Percentiles rank a stretch among this genome's conserved stretches.
Evolutionary conservation across 371 early-diverging fungal species (phyloP).

Genomic region (Quaeritorhiza haematococci): DNA sequence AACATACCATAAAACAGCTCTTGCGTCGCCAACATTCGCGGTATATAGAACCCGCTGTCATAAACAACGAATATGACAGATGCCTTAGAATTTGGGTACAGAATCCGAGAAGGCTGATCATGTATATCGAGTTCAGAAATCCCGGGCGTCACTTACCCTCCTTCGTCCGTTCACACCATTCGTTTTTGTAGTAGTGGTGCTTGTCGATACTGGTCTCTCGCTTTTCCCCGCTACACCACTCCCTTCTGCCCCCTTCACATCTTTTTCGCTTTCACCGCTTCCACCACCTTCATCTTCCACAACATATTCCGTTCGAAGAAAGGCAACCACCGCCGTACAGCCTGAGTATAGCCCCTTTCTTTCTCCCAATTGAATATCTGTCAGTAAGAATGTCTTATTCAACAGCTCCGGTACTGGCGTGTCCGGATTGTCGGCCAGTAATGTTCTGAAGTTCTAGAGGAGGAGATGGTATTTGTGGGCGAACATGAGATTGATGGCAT

Average conservation of each 20-base stretch:
- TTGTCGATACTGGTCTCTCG: slow-evolving; percentile 3
- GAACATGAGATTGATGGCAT: neutral
- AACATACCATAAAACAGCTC: slow-evolving; percentile 79
- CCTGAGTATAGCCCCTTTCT: slow-evolving; percentile 75
- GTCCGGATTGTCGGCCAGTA: slow-evolving; percentile 40
- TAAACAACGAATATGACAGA: neutral
- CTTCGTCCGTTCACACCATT: too few relatives aligned
- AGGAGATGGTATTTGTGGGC: neutral
- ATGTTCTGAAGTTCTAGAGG: neutral
- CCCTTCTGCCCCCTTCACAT: neutral
- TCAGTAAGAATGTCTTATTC: slow-evolving; percentile 74
- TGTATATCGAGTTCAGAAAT: neutral
- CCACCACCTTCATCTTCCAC: too few relatives aligned
- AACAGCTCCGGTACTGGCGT: slow-evolving; percentile 73
- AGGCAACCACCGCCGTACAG: slow-evolving; percentile 87
- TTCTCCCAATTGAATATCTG: slow-evolving; percentile 72
- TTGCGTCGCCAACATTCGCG: slow-evolving; percentile 95
- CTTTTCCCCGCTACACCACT: neutral
- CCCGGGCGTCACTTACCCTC: neutral
- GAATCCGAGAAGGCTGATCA: neutral
- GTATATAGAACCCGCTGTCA: slow-evolving; percentile 77
- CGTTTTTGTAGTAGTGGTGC: too few relatives aligned
- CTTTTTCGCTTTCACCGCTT: too few relatives aligned
- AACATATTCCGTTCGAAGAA: slow-evolving; percentile 54
- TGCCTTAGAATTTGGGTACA: slow-evolving; percentile 4